Base-by-base conservation (phyloP, 495 filamentous ascomycete species). In the Amorphotheca resinae region DNA sequence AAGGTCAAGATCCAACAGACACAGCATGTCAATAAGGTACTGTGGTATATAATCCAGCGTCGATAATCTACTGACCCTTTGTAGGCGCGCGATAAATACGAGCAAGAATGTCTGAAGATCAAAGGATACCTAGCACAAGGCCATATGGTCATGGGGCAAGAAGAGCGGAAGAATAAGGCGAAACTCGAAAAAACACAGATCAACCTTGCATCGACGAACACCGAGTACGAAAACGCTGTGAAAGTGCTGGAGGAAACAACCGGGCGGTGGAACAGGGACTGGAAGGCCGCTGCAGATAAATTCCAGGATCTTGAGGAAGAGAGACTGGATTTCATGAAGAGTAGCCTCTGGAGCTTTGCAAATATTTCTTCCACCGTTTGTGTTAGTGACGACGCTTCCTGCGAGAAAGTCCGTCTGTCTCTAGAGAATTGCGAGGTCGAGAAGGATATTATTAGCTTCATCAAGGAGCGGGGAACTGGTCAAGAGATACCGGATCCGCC, bases 121-220 rank as follows among this genome's bases (percentile, higher is more conserved):
- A 99, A 99, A 57, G 91, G 93, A 15, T 99, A 96, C 54, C 74
- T 96, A 14, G 93, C 93, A 7, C 93, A 99, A 61, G 93, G 91
- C 14, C 93, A 99, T 56, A 99, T 99, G 93, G 93, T 99, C 30
- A 96, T 96, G 93, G 93, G 93, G 9, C 93, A 99, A 46, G 93
- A 99, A 52, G 93, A 99, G 62, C 73, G 89, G 28, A 96, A 95
- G 65, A 99, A 99, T 61, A 99, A 99, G 65, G 86, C 89, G 18
- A 95, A 91, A 62, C 75, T 99, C 35, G 93, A 99, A 61, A 99
- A 99, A 68, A 95, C 93, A 4, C 93, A 96, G 59, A 89, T 93
- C 51, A 88, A 91, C 52, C 67, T 96, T 21, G 86, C 89, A 0
- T 80, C 73, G 11, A 86, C 87, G 41, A 95, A 89, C 63, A 74